Evolutionary conservation across 2,329 filamentous ascomycete genomes (phyloP), one percentile per base, ranked within the genome.

Genomic region (Talaromyces albobiverticillius): DNA sequence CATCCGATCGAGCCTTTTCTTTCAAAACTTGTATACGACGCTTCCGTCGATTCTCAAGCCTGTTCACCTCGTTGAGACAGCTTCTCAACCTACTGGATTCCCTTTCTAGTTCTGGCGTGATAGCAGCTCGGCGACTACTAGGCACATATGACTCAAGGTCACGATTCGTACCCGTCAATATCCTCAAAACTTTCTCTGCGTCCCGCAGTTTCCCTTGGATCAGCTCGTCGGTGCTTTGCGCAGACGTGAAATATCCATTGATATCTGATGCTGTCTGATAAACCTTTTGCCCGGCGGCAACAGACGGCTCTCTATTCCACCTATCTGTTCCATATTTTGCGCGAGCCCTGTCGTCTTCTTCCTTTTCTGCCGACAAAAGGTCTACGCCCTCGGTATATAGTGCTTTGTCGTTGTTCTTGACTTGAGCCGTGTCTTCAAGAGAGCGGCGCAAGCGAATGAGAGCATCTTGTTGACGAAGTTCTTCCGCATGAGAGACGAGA

Each of bases 401-500:
- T 0, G 84, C 82, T 51, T 85, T 76, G 65, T 96, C 91, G 46
- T 86, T 88, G 1, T 84, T 79, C 61, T 94, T 90, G n/a, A 99
- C 76, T 70, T 93, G 96, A 46, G 92, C 87, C 1, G 92, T 95
- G 60, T 97, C 93, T 4, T 89, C 86, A 58, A 97, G 89, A 4
- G 89, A 90, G 51, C 85, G 82, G 50, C 89, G 83, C 0, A 97
- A 75, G 25, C 89, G 80, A 53, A 87, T 85, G 29, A 96, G 77
- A 0, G 90, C 93, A 64, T 96, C 91, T 53, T 92, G 89, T 67
- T 97, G 93, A 18, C 92, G 82, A 46, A 99, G 87, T 66, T 97
- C 94, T 67, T 97, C 93, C 0, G 93, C 93, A 62, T 96, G 94
- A 20, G 94, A 89, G 2, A 91, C 82, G 2, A 99, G 74, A 14